A percentile compares a stretch with the other conserved stretches of the same genome.
These are phyloP conservation scores for Begonia masoniana DNA, from an alignment of 306 rosid species.

Conservation along the genomic window DNA sequence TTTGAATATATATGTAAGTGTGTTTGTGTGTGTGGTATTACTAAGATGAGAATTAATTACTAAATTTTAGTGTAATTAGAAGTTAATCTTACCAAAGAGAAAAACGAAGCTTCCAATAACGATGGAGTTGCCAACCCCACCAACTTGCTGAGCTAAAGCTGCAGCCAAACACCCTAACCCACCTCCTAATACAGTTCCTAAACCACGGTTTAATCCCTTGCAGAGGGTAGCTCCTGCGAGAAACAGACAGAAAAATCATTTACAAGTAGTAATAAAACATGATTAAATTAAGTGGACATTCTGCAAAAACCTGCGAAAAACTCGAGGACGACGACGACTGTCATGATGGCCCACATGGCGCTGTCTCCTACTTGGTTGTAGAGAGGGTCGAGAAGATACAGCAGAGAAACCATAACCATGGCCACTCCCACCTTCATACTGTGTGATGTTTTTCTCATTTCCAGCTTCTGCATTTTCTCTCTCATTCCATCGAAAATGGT, in stretches of 20 bases:
- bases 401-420: constrained; percentile 60
- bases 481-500: background rate
- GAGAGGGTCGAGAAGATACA: constrained; percentile 61
- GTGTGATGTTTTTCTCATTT: constrained; percentile 44
- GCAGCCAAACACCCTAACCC: constrained; percentile 65
- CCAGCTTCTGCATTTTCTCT: constrained; percentile 1
- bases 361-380: constrained; percentile 61
- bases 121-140: constrained; percentile 42
- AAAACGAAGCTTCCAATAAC: constrained; percentile 36
- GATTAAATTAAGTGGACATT: background rate
- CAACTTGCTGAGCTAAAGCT: constrained; percentile 36
- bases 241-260: background rate
- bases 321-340: constrained; percentile 81
- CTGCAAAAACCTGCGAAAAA: constrained; percentile 56
- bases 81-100: constrained; percentile 33
- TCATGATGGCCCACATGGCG: constrained; percentile 98
- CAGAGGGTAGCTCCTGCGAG: constrained; percentile 71
- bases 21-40: no score
- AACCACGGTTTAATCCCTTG: constrained; percentile 76
- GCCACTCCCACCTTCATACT: constrained; percentile 69
- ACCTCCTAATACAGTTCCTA: constrained; percentile 76
- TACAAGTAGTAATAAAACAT: background rate
- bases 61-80: no score
- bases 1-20: no score
- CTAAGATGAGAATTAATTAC: no score